These are phyloP conservation scores for Mycena pura DNA, from an alignment of 768 basidiomycete species.

Conservation along the genomic window DNA sequence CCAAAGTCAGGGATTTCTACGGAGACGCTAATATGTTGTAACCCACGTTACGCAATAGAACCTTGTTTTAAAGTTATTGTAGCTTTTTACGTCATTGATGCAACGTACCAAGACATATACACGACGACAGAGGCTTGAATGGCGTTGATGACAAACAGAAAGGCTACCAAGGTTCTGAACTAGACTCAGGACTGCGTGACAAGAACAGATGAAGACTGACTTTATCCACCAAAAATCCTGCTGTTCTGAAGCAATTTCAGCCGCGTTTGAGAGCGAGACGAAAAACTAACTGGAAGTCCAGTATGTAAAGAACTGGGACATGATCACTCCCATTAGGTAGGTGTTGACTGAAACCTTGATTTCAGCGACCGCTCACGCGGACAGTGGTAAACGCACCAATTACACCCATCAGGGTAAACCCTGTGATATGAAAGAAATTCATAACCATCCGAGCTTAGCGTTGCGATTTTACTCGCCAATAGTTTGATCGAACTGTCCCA, in stretches of 20 bases:
- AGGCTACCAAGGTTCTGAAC: neutral
- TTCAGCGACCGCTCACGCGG: too few species aligned
- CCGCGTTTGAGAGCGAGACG: too few species aligned
- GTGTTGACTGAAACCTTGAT: neutral
- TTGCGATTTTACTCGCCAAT: too few species aligned
- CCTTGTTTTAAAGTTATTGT: too few species aligned
- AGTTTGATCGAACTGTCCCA: too few species aligned
- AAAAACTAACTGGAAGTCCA: slow-evolving; percentile 1
- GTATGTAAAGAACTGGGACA: slow-evolving; percentile 11
- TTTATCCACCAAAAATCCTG: neutral
- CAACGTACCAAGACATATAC: neutral
- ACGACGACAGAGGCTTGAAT: neutral
- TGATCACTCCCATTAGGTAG: neutral
- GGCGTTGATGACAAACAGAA: neutral
- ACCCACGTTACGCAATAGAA: neutral
- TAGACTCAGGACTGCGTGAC: neutral
- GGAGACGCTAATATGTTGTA: too few species aligned
- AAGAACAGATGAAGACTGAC: neutral
- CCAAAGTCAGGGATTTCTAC: too few species aligned
- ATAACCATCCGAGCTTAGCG: too few species aligned
- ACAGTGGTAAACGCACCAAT: too few species aligned
- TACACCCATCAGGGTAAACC: too few species aligned
- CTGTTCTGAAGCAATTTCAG: neutral
- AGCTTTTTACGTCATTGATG: neutral
- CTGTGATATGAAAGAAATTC: too few species aligned